Evolutionary conservation across 768 basidiomycete genomes (phyloP).

Genomic region (Pholiota conissans): DNA sequence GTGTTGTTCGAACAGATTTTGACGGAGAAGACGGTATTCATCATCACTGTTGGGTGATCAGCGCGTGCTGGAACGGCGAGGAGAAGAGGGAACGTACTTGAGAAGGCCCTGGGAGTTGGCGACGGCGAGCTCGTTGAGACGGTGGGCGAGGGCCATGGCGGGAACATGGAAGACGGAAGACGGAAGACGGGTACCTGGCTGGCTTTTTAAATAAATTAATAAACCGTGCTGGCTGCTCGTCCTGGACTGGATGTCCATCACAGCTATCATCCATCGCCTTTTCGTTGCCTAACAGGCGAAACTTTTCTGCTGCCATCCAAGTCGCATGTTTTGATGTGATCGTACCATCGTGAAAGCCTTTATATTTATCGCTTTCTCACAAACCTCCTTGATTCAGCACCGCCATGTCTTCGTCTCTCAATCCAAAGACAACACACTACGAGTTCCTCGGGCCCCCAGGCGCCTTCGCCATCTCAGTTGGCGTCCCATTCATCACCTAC

Average conservation of each 20-base stretch:
- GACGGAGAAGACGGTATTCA: constrained; percentile 70
- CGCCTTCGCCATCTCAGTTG: constrained; percentile 66
- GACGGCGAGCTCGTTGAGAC: constrained; percentile 65
- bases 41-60: constrained; percentile 52
- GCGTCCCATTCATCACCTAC: constrained; percentile 72
- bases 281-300: too few relatives aligned
- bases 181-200: background rate
- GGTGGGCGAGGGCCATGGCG: constrained; percentile 55
- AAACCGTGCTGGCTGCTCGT: too few relatives aligned
- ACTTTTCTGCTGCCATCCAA: too few relatives aligned
- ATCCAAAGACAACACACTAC: constrained; percentile 70
- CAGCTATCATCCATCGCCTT: too few relatives aligned
- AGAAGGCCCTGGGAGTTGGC: constrained; percentile 69
- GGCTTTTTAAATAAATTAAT: too few relatives aligned
- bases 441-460: constrained; percentile 86
- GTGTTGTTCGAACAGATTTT: constrained; percentile 65
- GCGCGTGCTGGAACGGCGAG: background rate
- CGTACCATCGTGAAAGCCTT: background rate
- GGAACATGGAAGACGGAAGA: background rate
- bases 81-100: constrained; percentile 40
- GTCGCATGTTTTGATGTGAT: background rate
- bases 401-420: constrained; percentile 40
- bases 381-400: constrained; percentile 2
- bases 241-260: too few relatives aligned
- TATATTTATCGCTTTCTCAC: background rate